Percentiles rank a stretch among this genome's conserved stretches.
Evolutionary conservation across 2,329 filamentous ascomycete species (phyloP).

Genomic region (Fusarium phyllophilum): DNA sequence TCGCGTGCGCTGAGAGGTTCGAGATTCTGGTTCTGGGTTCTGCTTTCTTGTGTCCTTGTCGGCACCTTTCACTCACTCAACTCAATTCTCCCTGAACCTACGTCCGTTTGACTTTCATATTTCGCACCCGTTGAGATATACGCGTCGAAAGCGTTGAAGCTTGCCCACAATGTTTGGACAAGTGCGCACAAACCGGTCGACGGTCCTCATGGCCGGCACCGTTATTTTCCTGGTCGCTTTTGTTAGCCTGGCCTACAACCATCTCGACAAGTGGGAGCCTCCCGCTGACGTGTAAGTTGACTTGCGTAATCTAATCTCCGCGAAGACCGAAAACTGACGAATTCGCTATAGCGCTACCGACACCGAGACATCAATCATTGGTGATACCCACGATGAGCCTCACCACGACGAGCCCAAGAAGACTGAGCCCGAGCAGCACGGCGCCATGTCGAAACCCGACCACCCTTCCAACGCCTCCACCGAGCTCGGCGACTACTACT

Average conservation of each 20-base stretch:
- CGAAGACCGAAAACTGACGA: constrained; percentile 10
- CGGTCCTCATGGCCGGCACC: constrained; percentile 44
- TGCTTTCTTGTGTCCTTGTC: constrained; percentile 32
- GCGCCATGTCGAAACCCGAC: constrained; percentile 29
- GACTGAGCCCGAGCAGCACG: constrained; percentile 17
- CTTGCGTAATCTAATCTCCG: neutral
- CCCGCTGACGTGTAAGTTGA: constrained; percentile 40
- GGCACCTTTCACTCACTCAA: constrained; percentile 31
- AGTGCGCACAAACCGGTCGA: constrained; percentile 46
- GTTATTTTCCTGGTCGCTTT: constrained; percentile 49
- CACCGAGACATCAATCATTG: constrained; percentile 36
- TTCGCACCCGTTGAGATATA: neutral
- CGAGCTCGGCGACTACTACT: constrained; percentile 47
- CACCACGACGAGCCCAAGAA: constrained; percentile 8
- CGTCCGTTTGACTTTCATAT: neutral
- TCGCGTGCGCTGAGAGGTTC: constrained; percentile 30
- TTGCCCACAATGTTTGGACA: constrained; percentile 49
- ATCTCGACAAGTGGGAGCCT: constrained; percentile 45
- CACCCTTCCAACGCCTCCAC: constrained; percentile 29
- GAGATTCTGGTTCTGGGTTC: constrained; percentile 21
- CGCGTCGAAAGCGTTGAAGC: constrained; percentile 16
- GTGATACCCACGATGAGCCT: constrained; percentile 3
- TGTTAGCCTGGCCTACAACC: constrained; percentile 48
- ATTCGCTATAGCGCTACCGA: constrained; percentile 28
- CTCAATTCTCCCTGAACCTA: neutral